Evolutionary conservation across 257 asterid species (phyloP), one percentile per base, ranked within the genome.

Genomic region (Haberlea rhodopensis): DNA sequence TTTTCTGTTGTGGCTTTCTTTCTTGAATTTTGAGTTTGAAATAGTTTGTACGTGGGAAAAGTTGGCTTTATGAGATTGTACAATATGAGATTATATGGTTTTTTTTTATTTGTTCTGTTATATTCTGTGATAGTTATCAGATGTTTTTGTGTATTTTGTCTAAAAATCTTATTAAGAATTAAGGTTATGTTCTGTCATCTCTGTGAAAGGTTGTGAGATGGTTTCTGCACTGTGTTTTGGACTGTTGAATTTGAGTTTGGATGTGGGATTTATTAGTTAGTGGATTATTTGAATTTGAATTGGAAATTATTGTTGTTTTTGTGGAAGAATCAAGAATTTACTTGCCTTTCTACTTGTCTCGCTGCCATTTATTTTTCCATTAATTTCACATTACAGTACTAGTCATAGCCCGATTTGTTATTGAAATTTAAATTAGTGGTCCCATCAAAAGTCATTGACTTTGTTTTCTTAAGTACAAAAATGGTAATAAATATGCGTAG

Each of bases 261-360:
- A 63, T 63, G 28, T 34, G 32, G 37, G 60, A 22, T 53, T 37
- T 37, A 37, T 10, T 37, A 10, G 11, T 37, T 26, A 37, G n/a
- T 70, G 29, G 18, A 71, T 45, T 43, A 10, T 27, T 55, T 61
- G 55, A 11, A 43, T 62, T 34, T 34, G 46, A 11, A 37, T 10
- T 48, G 27, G 57, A 31, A 22, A 26, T 19, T 69, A 45, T 19
- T 64, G 61, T 24, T 59, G 19, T 66, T 55, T 10, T n/a, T 55
- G 20, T n/a, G 40, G 48, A 68, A 57, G 66, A 31, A 46, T 46
- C 18, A 63, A 56, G 37, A 16, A 31, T 37, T 73, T 19, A 31
- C 23, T 20, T 29, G 13, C n/a, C 48, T 40, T 16, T 29, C 34
- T 19, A 18, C 10, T 48, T 23, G 18, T 57, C 2, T 9, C 8